Evolutionary conservation across 768 basidiomycete species (phyloP), one percentile per base, ranked within the genome.

Genomic region (Hirschioporus abietinus): DNA sequence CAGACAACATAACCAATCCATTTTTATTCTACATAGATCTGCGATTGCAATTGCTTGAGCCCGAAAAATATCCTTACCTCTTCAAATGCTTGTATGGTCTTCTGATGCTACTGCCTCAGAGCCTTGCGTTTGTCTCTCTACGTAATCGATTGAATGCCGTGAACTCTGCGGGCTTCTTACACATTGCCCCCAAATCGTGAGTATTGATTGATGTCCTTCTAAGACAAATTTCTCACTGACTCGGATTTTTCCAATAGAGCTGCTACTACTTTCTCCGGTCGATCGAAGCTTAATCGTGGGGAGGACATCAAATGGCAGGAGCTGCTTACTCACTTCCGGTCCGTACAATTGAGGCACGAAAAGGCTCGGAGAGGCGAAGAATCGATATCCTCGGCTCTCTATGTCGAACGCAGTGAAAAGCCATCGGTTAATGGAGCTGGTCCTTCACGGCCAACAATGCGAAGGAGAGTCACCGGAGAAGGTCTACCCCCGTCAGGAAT

Each of bases 221-320:
- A 24, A 64, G 20, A 20, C 61, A 36, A 58, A 35, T 27, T 20
- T 58, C 30, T 20, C 57, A 25, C 63, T 0, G 24, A 20, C 52
- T 64, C 17, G 17, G 36, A 15, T 36, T 30, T 18, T 61, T 63
- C 36, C n/a, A 58, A 30, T 27, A 26, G 35, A 60, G 60, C 72
- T 12, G 71, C 74, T 8, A 66, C 73, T 0, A 73, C 79, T 24
- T 70, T 82, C 26, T 73, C 88, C 1, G 81, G 87, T 23, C 86
- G 94, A 25, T 90, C 93, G 3, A 96, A 96, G 75, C 73, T 89
- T 0, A 80, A 86, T 34, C 82, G 83, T 2, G 85, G 92, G 26
- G 95, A 93, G 58, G 95, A 97, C 64, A 97, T 99, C 75, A 98
- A 97, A 74, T 99, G 97, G 97, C 89, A 90, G 73, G 97, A 99